phyloP scores from a whole-genome alignment of 2,329 filamentous ascomycete species.

The Colletotrichum spinosum region DNA sequence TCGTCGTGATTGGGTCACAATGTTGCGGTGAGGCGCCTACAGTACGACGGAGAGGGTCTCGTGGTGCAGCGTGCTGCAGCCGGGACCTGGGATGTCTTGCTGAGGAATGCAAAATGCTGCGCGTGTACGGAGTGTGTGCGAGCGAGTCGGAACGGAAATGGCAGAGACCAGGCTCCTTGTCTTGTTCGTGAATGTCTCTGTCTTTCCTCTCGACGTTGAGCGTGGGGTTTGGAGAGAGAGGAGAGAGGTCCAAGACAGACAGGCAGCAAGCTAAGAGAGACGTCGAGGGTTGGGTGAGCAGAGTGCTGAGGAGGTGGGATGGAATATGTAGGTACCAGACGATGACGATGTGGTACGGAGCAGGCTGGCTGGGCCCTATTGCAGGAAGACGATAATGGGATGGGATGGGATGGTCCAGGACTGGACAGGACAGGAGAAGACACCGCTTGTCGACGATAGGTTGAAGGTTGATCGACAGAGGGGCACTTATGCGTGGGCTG shows the following conservation, averaged over 20 bases:
- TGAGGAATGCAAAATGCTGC: constrained; percentile 26
- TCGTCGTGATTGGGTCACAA: constrained; percentile 34
- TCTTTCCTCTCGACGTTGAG: too few relatives aligned
- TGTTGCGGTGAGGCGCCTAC: constrained; percentile 35
- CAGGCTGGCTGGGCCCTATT: too few relatives aligned
- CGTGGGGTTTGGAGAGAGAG: too few relatives aligned
- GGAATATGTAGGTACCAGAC: constrained; percentile 19
- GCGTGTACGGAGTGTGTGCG: too few relatives aligned
- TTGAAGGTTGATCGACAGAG: constrained; percentile 21
- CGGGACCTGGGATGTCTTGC: constrained; percentile 37
- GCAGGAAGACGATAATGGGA: too few relatives aligned
- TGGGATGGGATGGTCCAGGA: too few relatives aligned
- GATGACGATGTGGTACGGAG: too few relatives aligned
- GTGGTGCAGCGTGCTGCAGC: constrained; percentile 34
- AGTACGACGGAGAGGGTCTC: constrained; percentile 19
- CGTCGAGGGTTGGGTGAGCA: too few relatives aligned
- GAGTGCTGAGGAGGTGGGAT: not conserved
- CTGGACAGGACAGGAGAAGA: not conserved
- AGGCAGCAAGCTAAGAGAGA: too few relatives aligned
- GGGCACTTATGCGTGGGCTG: constrained; percentile 21
- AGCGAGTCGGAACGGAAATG: too few relatives aligned
- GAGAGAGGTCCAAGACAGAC: too few relatives aligned
- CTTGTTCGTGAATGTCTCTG: not conserved
- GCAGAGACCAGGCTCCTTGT: too few relatives aligned
- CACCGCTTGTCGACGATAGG: constrained; percentile 3